A percentile compares a stretch with the other conserved stretches of the same genome.
These are phyloP conservation scores for Hyparrhenia diplandra DNA, from an alignment of 176 grass and related monocot genomes.

Conservation along the genomic window DNA sequence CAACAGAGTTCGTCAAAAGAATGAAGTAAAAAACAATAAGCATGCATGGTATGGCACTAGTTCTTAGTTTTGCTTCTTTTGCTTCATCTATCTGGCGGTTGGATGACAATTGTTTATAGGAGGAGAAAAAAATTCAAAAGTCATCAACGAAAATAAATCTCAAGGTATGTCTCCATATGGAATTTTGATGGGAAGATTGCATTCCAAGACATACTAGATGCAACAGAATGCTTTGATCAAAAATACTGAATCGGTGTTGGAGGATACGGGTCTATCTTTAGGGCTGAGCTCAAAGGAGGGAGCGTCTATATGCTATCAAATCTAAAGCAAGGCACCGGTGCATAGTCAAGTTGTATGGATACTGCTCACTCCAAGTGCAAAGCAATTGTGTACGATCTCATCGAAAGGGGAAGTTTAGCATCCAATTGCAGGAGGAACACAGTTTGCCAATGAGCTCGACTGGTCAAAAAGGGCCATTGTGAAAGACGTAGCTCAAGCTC, in stretches of 20 bases:
- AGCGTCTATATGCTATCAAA: constrained; percentile 3
- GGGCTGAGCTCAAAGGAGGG: not conserved
- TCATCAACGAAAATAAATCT: not conserved
- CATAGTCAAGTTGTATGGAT: constrained; percentile 37
- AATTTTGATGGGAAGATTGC: constrained; percentile 7
- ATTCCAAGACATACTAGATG: not conserved
- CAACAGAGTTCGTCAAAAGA: too few species aligned
- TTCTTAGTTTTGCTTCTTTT: not conserved
- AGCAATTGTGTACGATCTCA: constrained; percentile 19
- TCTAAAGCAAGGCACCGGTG: constrained; percentile 9
- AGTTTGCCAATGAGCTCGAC: not conserved
- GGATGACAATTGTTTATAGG: not conserved
- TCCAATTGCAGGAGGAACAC: constrained; percentile 18
- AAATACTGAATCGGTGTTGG: constrained; percentile 32
- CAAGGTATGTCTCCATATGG: constrained; percentile 4
- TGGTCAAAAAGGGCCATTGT: not conserved
- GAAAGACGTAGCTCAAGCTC: constrained; percentile 14
- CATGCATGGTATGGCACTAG: not conserved
- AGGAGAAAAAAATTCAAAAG: not conserved
- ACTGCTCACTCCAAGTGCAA: constrained; percentile 1
- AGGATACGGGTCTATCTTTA: constrained; percentile 21
- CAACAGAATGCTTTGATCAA: constrained; percentile 28
- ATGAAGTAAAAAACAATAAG: not conserved
- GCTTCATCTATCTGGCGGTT: not conserved
- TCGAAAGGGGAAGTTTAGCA: constrained; percentile 20